Percentiles rank a stretch among this genome's conserved stretches.
Conservation (phyloP, 2,329 filamentous ascomycete genomes). For the Pyricularia grisea region DNA sequence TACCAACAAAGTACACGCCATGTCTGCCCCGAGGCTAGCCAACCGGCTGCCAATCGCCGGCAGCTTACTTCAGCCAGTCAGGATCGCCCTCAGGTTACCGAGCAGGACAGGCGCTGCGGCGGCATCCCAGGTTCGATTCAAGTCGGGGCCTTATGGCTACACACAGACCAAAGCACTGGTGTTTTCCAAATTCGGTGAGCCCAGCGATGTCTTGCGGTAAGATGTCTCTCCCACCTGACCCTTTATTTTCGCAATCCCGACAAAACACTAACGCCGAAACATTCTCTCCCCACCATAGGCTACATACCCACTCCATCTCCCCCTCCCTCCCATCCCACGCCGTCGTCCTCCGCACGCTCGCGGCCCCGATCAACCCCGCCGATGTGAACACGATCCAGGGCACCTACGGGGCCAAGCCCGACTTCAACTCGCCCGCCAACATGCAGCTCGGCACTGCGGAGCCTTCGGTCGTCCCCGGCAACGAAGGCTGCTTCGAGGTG, state of each 20-base stretch:
- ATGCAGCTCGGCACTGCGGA: conserved; percentile 60
- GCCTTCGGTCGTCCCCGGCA: conserved; percentile 73
- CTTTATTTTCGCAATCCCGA: background rate
- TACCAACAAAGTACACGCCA: background rate
- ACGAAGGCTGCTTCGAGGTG: conserved; percentile 94
- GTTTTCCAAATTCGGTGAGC: conserved; percentile 67
- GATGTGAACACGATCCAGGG: conserved; percentile 98
- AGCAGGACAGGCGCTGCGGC: background rate
- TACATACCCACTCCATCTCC: conserved; percentile 70
- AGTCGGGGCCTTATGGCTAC: conserved; percentile 65
- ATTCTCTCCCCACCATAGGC: conserved; percentile 23
- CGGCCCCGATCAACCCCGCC: conserved; percentile 89
- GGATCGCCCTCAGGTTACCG: background rate
- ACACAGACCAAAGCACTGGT: conserved; percentile 77
- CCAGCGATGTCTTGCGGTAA: conserved; percentile 57
- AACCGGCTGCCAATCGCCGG: background rate
- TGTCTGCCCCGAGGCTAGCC: conserved; percentile 1
- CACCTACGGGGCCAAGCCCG: conserved; percentile 80
- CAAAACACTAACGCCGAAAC: background rate
- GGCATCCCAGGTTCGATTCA: conserved; percentile 28
- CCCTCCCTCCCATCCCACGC: conserved; percentile 55
- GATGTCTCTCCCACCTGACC: conserved; percentile 10
- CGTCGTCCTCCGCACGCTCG: conserved; percentile 78
- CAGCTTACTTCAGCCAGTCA: background rate
- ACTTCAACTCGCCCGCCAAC: conserved; percentile 48